phyloP scores from a whole-genome alignment of 1,139 yeast species.

The Candida freyschussii region DNA sequence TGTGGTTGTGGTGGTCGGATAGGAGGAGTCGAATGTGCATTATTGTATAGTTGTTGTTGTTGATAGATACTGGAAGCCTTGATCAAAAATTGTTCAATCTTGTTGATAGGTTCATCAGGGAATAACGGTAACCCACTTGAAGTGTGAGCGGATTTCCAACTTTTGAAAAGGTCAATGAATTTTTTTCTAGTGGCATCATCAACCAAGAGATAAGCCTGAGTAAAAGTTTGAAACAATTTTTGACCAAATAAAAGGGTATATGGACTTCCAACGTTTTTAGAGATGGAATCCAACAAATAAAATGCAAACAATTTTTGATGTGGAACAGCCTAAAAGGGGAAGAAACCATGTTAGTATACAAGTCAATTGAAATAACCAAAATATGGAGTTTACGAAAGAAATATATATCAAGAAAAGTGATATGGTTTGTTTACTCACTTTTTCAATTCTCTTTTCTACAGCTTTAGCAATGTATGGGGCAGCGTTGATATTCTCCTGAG shows the following conservation, averaged over 20 bases:
- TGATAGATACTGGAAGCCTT: conserved; percentile 37
- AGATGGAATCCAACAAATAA: conserved; percentile 86
- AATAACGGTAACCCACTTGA: conserved; percentile 67
- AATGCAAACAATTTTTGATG: conserved; percentile 77
- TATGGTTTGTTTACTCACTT: conserved; percentile 30
- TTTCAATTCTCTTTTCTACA: conserved; percentile 57
- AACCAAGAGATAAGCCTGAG: conserved; percentile 72
- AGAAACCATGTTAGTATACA: conserved; percentile 7
- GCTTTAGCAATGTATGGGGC: conserved; percentile 78
- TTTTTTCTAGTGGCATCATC: conserved; percentile 71
- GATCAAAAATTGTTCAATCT: conserved; percentile 68
- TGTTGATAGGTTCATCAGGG: conserved; percentile 62
- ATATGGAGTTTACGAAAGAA: too few relatives aligned
- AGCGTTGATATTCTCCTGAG: conserved; percentile 72
- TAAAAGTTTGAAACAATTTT: conserved; percentile 62
- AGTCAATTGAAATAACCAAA: background rate
- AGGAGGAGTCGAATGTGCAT: too few relatives aligned
- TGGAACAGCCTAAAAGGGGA: conserved; percentile 38
- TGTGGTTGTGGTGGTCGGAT: conserved; percentile 6
- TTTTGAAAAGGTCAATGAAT: conserved; percentile 70
- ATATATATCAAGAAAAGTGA: background rate
- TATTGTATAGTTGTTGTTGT: conserved; percentile 19
- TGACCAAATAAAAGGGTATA: conserved; percentile 70
- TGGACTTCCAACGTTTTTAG: conserved; percentile 87
- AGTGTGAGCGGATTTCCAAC: conserved; percentile 74